Evolutionary conservation across 352 stramenopile genomes (phyloP), one percentile per base, ranked within the genome.

Genomic region (Globisporangium uncinulatum): DNA sequence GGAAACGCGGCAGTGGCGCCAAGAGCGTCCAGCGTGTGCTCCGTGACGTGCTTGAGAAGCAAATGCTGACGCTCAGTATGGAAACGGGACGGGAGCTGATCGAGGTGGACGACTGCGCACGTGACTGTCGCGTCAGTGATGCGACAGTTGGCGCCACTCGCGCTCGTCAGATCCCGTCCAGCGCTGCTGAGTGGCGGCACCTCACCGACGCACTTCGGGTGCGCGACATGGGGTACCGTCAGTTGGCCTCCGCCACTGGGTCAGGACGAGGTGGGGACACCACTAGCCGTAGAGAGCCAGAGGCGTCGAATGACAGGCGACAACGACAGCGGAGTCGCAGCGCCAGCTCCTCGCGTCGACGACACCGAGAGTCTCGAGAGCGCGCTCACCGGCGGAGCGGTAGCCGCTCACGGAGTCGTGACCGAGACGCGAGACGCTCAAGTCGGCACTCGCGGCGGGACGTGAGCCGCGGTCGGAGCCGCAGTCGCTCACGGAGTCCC

Each of bases 21-120:
- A 70, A 80, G 49, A 79, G 69, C 37, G 67, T 66, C 3, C 66
- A 67, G 7, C 62, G 65, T 10, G 63, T 72, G 37, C 67, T 84
- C n/a, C 74, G 78, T 20, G 79, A 89, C 51, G 62, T 91, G 57
- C 76, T 91, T 10, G 63, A 70, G 5, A 85, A 78, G 44, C 75
- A 86, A 50, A 91, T 91, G 79, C 47, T 78, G 29, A 67, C 62
- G 0, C 67, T 89, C 24, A 79, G 72, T 56, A 42, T 80, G 41
- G 70, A 74, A 39, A 69, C 55, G 0, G 73, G 70, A 39, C 62
- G 73, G 9, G 62, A 79, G 20, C 59, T 87, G 1, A 59, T 54
- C 14, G 39, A 39, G 4, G 39, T 14, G 14, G 51, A 63, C 7
- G 39, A 56, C 37, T 21, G 19, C 4, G 45, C 29, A 8, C 14